phyloP scores from a whole-genome alignment of 306 rosid genomes.

The Datisca glomerata region DNA sequence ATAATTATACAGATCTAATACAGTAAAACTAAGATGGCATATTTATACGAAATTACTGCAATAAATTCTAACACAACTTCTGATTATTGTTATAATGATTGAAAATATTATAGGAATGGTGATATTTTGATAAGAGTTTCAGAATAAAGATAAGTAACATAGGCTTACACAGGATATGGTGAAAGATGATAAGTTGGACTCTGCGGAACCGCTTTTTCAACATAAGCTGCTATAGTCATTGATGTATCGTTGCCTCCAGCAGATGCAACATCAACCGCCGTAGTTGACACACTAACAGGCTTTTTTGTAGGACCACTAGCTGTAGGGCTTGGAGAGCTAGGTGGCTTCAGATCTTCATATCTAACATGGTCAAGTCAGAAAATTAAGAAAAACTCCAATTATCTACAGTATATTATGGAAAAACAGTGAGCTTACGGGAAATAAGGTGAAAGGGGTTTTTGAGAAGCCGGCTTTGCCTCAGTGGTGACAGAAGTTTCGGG shows the following conservation, averaged over 20 bases:
- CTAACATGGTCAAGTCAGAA: conserved; percentile 19
- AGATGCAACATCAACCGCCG: conserved; percentile 13
- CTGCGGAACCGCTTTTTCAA: conserved; percentile 20
- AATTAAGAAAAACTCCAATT: background rate
- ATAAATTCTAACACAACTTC: background rate
- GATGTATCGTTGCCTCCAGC: conserved; percentile 11
- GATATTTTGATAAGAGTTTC: too few species aligned
- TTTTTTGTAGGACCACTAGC: conserved; percentile 26
- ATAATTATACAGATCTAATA: too few species aligned
- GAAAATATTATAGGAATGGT: too few species aligned
- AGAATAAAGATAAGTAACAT: background rate
- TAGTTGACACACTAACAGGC: conserved; percentile 14
- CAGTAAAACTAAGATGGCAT: background rate
- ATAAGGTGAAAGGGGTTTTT: conserved; percentile 44
- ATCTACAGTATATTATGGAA: background rate
- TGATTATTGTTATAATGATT: too few species aligned
- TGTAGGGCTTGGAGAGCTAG: conserved; percentile 48
- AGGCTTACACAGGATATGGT: conserved; percentile 34
- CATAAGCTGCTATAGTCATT: background rate
- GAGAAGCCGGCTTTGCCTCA: conserved; percentile 23
- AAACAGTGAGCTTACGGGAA: conserved; percentile 29
- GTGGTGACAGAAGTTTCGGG: conserved; percentile 10
- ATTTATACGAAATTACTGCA: background rate
- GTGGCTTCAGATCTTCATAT: conserved; percentile 55
- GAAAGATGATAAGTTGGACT: conserved; percentile 25